These are phyloP conservation scores for Nosema muscidifuracis DNA, from an alignment of 371 early-diverging fungal genomes.

Conservation along the genomic window DNA sequence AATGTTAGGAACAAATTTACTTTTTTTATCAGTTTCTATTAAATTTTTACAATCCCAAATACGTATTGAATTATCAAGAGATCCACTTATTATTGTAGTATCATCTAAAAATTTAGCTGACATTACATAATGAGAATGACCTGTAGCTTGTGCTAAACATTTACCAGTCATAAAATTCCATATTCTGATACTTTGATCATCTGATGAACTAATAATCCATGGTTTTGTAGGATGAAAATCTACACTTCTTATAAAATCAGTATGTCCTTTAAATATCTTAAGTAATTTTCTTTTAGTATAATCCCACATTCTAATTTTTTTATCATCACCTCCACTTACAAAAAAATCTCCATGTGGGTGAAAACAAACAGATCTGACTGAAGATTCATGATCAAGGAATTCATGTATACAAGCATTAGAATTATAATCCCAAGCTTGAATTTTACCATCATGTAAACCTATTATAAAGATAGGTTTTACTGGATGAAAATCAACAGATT, in stretches of 20 bases:
- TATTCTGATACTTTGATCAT: conserved; percentile 95
- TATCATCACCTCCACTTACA: conserved; percentile 96
- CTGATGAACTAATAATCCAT: conserved; percentile 89
- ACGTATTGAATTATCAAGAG: conserved; percentile 90
- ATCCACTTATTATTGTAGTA: conserved; percentile 87
- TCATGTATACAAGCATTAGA: conserved; percentile 77
- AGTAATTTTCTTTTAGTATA: conserved; percentile 85
- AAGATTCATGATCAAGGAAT: conserved; percentile 87
- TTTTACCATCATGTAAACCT: conserved; percentile 87
- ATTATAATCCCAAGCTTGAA: conserved; percentile 95
- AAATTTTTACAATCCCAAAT: conserved; percentile 92
- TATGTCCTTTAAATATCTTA: conserved; percentile 86
- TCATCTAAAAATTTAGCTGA: conserved; percentile 91
- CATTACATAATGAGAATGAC: conserved; percentile 99
- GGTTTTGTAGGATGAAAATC: conserved; percentile 95
- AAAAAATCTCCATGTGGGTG: conserved; percentile 92
- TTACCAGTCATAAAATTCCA: conserved; percentile 99
- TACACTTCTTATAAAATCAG: conserved; percentile 92
- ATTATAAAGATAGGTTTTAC: conserved; percentile 91
- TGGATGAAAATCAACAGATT: conserved; percentile 90
- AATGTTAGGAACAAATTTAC: conserved; percentile 85
- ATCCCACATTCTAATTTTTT: conserved; percentile 97
- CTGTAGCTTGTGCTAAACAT: conserved; percentile 87
- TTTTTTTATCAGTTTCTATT: conserved; percentile 63
- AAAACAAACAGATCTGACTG: conserved; percentile 89